phyloP scores from a whole-genome alignment of 106 monocot species.

The Apostasia shenzhenica region DNA sequence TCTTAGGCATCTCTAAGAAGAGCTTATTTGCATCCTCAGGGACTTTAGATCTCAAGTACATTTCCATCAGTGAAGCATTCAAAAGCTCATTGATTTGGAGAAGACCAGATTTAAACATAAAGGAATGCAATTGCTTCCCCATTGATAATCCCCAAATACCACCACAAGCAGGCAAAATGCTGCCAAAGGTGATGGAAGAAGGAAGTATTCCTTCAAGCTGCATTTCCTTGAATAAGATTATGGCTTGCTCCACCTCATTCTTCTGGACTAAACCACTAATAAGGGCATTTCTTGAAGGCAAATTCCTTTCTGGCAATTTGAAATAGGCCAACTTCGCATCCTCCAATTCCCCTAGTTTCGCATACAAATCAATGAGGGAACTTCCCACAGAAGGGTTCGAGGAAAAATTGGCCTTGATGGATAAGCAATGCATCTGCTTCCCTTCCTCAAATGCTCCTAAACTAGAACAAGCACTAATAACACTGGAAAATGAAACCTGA shows the following conservation, averaged over 20 bases:
- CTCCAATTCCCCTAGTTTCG: conserved; percentile 35
- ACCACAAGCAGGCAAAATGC: conserved; percentile 47
- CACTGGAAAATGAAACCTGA: conserved; percentile 37
- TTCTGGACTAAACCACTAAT: conserved; percentile 49
- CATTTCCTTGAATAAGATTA: conserved; percentile 37
- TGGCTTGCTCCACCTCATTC: conserved; percentile 34
- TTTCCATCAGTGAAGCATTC: conserved; percentile 36
- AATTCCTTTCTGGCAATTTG: conserved; percentile 34
- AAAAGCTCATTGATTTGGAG: conserved; percentile 25
- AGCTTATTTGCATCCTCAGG: conserved; percentile 38
- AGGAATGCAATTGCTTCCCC: conserved; percentile 49
- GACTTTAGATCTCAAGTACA: conserved; percentile 48
- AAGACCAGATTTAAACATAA: conserved; percentile 36
- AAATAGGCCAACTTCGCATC: conserved; percentile 31
- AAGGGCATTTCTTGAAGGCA: conserved; percentile 49
- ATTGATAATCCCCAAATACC: conserved; percentile 13
- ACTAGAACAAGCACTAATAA: conserved; percentile 42
- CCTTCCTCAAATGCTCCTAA: conserved; percentile 31
- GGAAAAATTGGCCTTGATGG: conserved; percentile 38
- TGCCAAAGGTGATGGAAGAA: conserved; percentile 41
- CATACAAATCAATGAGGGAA: conserved; percentile 64
- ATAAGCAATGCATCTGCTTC: conserved; percentile 49
- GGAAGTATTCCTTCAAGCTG: conserved; percentile 32
- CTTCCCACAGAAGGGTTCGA: conserved; percentile 43
- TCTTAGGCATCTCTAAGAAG: conserved; percentile 32